phyloP scores from a whole-genome alignment of 352 stramenopile species.

The Pythium grandisporangium region DNA sequence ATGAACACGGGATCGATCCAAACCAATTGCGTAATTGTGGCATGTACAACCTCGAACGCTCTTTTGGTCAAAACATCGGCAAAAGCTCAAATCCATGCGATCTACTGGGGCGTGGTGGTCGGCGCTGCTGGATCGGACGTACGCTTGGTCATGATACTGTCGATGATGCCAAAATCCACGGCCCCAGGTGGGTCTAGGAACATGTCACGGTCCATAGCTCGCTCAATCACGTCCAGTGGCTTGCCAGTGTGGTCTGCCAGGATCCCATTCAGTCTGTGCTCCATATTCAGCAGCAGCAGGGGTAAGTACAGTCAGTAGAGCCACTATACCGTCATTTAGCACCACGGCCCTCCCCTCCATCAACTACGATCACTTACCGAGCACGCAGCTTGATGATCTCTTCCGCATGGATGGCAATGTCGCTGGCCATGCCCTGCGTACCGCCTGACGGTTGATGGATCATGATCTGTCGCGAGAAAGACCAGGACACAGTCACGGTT shows the following conservation, averaged over 20 bases:
- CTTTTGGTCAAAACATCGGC: no score
- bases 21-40: no score
- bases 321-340: conserved; percentile 47
- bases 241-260: conserved; percentile 71
- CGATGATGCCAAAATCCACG: conserved; percentile 77
- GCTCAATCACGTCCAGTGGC: conserved; percentile 68
- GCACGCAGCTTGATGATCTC: conserved; percentile 94
- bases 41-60: no score
- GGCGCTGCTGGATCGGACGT: no score
- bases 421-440: conserved; percentile 94
- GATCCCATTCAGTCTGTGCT: conserved; percentile 56
- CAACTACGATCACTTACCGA: conserved; percentile 19
- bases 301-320: neutral
- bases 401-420: conserved; percentile 98
- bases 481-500: neutral
- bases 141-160: conserved; percentile 70
- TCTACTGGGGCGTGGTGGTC: no score
- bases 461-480: conserved; percentile 84
- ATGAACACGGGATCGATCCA: no score
- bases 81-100: no score
- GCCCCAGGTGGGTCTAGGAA: conserved; percentile 78
- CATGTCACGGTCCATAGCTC: conserved; percentile 80
- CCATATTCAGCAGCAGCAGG: conserved; percentile 1
- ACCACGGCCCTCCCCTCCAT: conserved; percentile 61
- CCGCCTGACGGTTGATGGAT: conserved; percentile 97